These are phyloP conservation scores for Sphaerostilbella broomeana DNA, from an alignment of 2,329 filamentous ascomycete species.

Conservation along the genomic window DNA sequence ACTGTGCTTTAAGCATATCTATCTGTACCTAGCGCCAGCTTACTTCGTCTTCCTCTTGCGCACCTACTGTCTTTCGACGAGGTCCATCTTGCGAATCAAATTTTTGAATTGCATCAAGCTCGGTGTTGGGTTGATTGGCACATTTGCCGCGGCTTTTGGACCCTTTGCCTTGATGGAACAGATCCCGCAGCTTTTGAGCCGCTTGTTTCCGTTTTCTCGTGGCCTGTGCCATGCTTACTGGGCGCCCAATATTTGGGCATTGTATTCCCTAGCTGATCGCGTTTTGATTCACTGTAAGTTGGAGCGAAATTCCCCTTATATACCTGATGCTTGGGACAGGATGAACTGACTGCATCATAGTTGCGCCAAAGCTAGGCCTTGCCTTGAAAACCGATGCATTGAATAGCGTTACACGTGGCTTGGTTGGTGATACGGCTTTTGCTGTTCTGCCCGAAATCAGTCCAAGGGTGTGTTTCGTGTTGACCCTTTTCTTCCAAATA, in stretches of 20 bases:
- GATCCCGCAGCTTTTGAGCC: slow-evolving; percentile 72
- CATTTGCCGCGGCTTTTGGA: slow-evolving; percentile 79
- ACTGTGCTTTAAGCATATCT: slow-evolving; percentile 95
- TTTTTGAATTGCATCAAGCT: slow-evolving; percentile 80
- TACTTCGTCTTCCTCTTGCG: slow-evolving; percentile 94
- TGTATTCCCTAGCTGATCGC: slow-evolving; percentile 89
- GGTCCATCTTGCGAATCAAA: slow-evolving; percentile 67
- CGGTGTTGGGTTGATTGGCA: slow-evolving; percentile 60
- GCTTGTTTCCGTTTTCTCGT: slow-evolving; percentile 88
- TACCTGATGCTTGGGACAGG: background rate
- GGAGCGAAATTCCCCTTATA: background rate
- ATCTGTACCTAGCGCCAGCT: slow-evolving; percentile 89
- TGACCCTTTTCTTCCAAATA: slow-evolving; percentile 77
- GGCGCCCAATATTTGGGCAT: slow-evolving; percentile 94
- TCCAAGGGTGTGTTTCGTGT: slow-evolving; percentile 68
- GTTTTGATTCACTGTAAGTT: slow-evolving; percentile 69
- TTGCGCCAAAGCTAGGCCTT: slow-evolving; percentile 75
- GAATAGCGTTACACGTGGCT: slow-evolving; percentile 82
- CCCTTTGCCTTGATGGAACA: slow-evolving; percentile 80
- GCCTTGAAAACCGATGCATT: slow-evolving; percentile 67
- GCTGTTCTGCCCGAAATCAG: slow-evolving; percentile 85
- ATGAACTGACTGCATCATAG: slow-evolving; percentile 35
- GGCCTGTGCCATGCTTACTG: slow-evolving; percentile 97
- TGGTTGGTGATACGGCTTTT: slow-evolving; percentile 91
- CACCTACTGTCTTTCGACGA: slow-evolving; percentile 75